These are phyloP conservation scores for Graphiopsis chlorocephala DNA, from an alignment of 2,329 filamentous ascomycete genomes.

Conservation along the genomic window DNA sequence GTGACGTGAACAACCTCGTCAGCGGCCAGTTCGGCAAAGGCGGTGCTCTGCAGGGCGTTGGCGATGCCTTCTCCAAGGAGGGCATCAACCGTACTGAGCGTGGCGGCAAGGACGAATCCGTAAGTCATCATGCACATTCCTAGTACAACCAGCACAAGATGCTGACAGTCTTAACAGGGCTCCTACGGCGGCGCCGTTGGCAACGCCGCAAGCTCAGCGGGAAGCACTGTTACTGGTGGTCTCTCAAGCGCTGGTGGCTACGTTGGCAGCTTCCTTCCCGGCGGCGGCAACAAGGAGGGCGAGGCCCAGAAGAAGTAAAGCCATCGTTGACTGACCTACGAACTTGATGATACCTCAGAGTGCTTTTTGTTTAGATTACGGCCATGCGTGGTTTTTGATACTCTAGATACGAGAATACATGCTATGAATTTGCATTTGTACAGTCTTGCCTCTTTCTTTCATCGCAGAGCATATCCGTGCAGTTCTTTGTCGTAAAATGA, in stretches of 20 bases:
- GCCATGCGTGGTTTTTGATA: neutral
- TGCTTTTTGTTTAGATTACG: neutral
- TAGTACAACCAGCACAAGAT: neutral
- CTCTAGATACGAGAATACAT: neutral
- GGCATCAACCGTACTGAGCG: constrained; percentile 65
- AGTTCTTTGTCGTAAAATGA: too few relatives aligned
- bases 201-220: constrained; percentile 30
- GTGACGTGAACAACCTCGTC: constrained; percentile 62
- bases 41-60: constrained; percentile 63
- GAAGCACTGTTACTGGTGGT: constrained; percentile 27
- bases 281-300: constrained; percentile 33
- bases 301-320: constrained; percentile 16
- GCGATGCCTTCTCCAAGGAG: constrained; percentile 61
- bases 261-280: constrained; percentile 31
- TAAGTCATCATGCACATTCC: neutral
- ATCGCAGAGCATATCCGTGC: too few relatives aligned
- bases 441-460: too few relatives aligned
- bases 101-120: constrained; percentile 57
- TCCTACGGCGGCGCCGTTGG: constrained; percentile 42
- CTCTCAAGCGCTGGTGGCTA: constrained; percentile 35
- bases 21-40: constrained; percentile 65
- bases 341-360: neutral
- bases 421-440: neutral
- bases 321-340: neutral
- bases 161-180: constrained; percentile 38